phyloP scores from a whole-genome alignment of 225 moss, liverwort and hornwort species.

The Climacium dendroides region DNA sequence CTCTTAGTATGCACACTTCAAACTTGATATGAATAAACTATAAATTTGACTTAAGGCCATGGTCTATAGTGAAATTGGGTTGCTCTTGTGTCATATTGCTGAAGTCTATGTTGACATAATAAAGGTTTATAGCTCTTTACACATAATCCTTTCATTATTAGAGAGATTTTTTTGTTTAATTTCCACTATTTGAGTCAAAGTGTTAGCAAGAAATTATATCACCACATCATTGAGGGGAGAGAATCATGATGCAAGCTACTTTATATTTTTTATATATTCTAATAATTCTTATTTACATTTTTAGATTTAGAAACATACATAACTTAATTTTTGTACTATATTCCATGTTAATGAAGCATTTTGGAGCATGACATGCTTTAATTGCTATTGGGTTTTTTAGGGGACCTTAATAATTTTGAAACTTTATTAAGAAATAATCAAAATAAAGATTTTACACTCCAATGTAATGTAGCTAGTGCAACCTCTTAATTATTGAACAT shows the following conservation, averaged over 20 bases:
- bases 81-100: too few species aligned
- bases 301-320: not conserved
- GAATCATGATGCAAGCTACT: not conserved
- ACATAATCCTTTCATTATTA: not conserved
- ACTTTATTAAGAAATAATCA: not conserved
- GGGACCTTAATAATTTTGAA: not conserved
- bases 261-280: not conserved
- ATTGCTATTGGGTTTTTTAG: not conserved
- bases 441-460: not conserved
- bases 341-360: not conserved
- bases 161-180: too few species aligned
- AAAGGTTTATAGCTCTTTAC: not conserved
- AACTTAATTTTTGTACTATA: not conserved
- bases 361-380: not conserved
- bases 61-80: not conserved
- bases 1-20: not conserved
- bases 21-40: not conserved
- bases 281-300: not conserved
- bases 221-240: not conserved
- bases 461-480: not conserved
- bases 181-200: not conserved
- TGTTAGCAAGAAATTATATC: not conserved
- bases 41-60: not conserved
- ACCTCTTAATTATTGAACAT: not conserved
- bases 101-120: not conserved